Evolutionary conservation across 208 protist species (phyloP).

Genomic region (Trypanosoma platydactyli): DNA sequence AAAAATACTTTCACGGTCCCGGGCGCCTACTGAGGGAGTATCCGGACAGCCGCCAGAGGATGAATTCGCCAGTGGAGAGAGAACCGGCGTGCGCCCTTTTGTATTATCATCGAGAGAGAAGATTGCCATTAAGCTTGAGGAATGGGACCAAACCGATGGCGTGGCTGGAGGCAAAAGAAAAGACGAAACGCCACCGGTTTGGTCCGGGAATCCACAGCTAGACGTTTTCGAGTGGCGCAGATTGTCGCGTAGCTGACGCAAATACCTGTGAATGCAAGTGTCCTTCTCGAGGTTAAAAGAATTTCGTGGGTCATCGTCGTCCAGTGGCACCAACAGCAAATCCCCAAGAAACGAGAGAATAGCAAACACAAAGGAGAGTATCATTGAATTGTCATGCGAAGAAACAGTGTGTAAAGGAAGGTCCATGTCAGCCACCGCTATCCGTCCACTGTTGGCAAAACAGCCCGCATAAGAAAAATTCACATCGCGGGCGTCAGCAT

Average conservation of each 20-base stretch:
- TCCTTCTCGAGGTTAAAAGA: conserved; percentile 67
- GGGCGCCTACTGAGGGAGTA: not conserved
- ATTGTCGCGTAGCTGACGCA: conserved; percentile 34
- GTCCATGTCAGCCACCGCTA: not conserved
- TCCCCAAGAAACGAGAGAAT: conserved; percentile 67
- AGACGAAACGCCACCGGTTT: not conserved
- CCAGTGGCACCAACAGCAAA: conserved; percentile 68
- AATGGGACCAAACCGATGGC: conserved; percentile 1
- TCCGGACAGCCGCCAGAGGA: conserved; percentile 3
- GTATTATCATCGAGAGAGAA: conserved; percentile 3
- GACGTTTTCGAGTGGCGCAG: conserved; percentile 33
- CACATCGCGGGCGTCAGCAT: not conserved
- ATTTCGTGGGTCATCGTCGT: conserved; percentile 75
- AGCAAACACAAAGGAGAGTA: conserved; percentile 65
- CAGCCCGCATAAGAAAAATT: not conserved
- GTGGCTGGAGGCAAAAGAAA: conserved; percentile 2
- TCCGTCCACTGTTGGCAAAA: not conserved
- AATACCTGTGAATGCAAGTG: conserved; percentile 42
- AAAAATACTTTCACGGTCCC: conserved; percentile 4
- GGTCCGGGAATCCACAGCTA: conserved; percentile 1
- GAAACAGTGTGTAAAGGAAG: conserved; percentile 42
- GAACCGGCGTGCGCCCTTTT: not conserved
- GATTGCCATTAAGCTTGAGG: not conserved
- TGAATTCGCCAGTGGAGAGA: conserved; percentile 5
- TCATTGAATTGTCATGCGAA: conserved; percentile 52